Conservation (phyloP, 2,329 filamentous ascomycete genomes). For the Paecilomyces dactylethromorphus region DNA sequence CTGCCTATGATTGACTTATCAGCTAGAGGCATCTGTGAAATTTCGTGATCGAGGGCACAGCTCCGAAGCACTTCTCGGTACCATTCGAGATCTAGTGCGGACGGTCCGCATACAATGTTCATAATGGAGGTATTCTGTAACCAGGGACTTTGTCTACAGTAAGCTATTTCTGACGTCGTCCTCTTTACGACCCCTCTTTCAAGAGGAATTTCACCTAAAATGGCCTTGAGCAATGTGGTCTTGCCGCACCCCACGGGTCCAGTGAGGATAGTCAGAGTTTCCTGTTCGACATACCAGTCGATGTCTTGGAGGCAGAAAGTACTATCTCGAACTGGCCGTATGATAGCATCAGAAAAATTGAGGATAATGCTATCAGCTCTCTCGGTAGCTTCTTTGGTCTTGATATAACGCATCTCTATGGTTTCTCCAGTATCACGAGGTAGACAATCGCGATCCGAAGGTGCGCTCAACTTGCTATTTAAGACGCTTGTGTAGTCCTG, state of each 20-base stretch:
- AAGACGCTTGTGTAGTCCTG: background rate
- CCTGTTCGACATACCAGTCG: background rate
- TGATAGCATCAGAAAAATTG: background rate
- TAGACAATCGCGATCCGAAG: background rate
- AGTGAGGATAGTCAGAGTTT: background rate
- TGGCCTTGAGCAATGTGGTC: slow-evolving; percentile 3
- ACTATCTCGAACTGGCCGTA: background rate
- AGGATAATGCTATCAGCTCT: background rate
- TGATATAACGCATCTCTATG: background rate
- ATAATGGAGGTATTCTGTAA: slow-evolving; percentile 12
- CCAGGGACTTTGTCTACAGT: slow-evolving; percentile 15
- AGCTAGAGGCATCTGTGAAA: slow-evolving; percentile 21
- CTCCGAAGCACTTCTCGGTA: slow-evolving; percentile 2
- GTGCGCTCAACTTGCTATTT: background rate
- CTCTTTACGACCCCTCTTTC: slow-evolving; percentile 10
- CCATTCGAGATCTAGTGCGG: slow-evolving; percentile 1
- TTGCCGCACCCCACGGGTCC: slow-evolving; percentile 4
- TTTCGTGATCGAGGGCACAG: slow-evolving; percentile 3
- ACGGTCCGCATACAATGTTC: slow-evolving; percentile 2
- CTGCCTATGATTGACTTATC: slow-evolving; percentile 38
- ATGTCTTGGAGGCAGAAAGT: slow-evolving; percentile 2
- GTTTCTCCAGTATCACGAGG: background rate
- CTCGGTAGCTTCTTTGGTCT: background rate
- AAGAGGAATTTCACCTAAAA: slow-evolving; percentile 8
- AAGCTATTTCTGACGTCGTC: slow-evolving; percentile 7